A percentile compares a stretch with the other conserved stretches of the same genome.
These are phyloP conservation scores for Sisymbrium altissimum DNA, from an alignment of 345 rosid genomes.

Conservation along the genomic window DNA sequence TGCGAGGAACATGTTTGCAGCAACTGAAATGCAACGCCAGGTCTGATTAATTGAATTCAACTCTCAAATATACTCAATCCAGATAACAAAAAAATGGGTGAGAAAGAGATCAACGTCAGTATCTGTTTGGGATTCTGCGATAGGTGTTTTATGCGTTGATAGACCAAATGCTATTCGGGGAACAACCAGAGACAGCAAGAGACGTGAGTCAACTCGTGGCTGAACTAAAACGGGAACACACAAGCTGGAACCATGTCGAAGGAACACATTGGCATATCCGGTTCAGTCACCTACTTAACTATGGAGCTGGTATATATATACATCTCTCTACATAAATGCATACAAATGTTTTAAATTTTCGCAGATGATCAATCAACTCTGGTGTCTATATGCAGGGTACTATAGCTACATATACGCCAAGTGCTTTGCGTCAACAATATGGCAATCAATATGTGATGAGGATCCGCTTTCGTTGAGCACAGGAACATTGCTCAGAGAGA, in stretches of 20 bases:
- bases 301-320: conserved; percentile 69
- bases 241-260: conserved; percentile 86
- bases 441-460: conserved; percentile 74
- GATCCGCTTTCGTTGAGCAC: conserved; percentile 78
- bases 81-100: not conserved
- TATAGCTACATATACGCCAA: conserved; percentile 83
- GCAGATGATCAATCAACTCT: not conserved
- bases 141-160: conserved; percentile 75
- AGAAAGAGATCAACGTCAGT: not conserved
- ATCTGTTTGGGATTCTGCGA: not conserved
- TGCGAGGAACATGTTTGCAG: conserved; percentile 90
- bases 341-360: not conserved
- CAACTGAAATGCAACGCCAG: conserved; percentile 96
- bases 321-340: not conserved
- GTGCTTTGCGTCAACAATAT: conserved; percentile 85
- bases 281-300: conserved; percentile 77
- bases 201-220: conserved; percentile 62
- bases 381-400: conserved; percentile 46
- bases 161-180: conserved; percentile 88
- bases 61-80: not conserved
- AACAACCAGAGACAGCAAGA: conserved; percentile 44
- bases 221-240: conserved; percentile 58
- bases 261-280: conserved; percentile 86
- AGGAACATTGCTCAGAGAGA: conserved; percentile 64
- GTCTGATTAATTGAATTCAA: conserved; percentile 35